Percentiles rank a stretch among this genome's conserved stretches.
These are phyloP conservation scores for Rhodotorula sp. DNA, from an alignment of 1,284 basidiomycete species.

Conservation along the genomic window DNA sequence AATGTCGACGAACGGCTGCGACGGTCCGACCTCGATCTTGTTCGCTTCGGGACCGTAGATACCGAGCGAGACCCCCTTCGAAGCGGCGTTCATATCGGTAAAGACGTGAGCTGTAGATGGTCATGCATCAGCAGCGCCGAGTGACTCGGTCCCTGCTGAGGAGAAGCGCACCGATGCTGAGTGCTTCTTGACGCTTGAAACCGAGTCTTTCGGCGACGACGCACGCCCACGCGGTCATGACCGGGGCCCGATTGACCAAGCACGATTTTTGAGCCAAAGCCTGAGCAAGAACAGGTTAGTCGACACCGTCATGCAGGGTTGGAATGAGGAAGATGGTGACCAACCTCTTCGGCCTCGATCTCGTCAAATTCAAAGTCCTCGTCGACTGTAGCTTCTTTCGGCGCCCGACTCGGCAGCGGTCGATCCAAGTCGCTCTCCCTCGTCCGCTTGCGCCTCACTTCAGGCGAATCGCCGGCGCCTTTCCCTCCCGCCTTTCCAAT, in stretches of 20 bases:
- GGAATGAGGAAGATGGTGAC: not conserved
- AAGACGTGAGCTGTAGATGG: conserved; percentile 71
- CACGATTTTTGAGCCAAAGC: conserved; percentile 61
- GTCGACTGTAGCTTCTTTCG: conserved; percentile 55
- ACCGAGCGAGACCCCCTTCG: conserved; percentile 77
- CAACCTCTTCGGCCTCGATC: conserved; percentile 64
- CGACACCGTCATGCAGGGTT: not conserved
- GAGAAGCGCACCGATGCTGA: conserved; percentile 68
- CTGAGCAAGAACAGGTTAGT: conserved; percentile 50
- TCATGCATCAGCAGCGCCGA: not conserved
- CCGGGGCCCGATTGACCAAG: conserved; percentile 83
- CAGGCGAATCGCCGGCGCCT: conserved; percentile 55
- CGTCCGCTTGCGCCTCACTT: conserved; percentile 14
- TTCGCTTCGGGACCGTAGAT: conserved; percentile 61
- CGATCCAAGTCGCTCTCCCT: conserved; percentile 59
- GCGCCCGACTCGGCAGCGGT: conserved; percentile 58
- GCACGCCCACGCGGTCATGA: conserved; percentile 90
- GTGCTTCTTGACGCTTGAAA: conserved; percentile 79
- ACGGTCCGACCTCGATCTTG: conserved; percentile 62
- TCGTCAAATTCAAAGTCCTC: conserved; percentile 66
- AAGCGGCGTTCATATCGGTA: conserved; percentile 82
- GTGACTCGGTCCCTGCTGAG: too few species aligned
- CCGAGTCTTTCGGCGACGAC: conserved; percentile 79
- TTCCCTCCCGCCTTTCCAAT: conserved; percentile 22
- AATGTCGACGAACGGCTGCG: conserved; percentile 84